These are phyloP conservation scores for Triadica sebifera DNA, from an alignment of 345 rosid genomes.

Conservation along the genomic window DNA sequence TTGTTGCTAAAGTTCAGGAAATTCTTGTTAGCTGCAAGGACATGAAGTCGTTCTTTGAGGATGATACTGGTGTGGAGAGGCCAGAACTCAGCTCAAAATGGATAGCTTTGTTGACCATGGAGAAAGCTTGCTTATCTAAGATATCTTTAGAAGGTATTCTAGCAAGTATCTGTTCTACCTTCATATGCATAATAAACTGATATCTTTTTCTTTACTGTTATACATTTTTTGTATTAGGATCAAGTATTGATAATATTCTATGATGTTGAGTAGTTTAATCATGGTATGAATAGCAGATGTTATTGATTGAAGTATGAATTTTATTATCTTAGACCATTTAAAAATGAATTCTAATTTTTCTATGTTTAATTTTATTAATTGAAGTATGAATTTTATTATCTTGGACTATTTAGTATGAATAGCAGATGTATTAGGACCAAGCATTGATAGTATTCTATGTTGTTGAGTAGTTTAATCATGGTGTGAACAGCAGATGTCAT, in stretches of 20 bases:
- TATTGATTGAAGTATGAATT: neutral
- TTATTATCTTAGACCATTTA: neutral
- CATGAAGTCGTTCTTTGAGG: slow-evolving; percentile 39
- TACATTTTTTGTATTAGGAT: neutral
- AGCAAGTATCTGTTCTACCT: slow-evolving; percentile 5
- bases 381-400: too few species aligned
- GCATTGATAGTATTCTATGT: neutral
- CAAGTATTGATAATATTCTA: neutral
- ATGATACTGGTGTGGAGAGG: slow-evolving; percentile 35
- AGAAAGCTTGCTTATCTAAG: slow-evolving; percentile 86
- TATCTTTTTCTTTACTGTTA: neutral
- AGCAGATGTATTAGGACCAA: neutral
- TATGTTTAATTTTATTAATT: too few species aligned
- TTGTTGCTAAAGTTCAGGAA: slow-evolving; percentile 67
- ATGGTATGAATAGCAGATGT: neutral
- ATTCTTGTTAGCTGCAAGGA: slow-evolving; percentile 71
- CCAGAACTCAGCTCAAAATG: slow-evolving; percentile 74
- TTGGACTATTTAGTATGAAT: too few species aligned
- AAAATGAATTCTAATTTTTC: too few species aligned
- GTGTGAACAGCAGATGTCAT: neutral
- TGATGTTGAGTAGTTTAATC: neutral
- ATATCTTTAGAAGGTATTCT: slow-evolving; percentile 81
- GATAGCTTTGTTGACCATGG: slow-evolving; percentile 78
- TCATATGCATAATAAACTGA: slow-evolving; percentile 3
- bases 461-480: neutral